A percentile compares a stretch with the other conserved stretches of the same genome.
Conservation (phyloP, 139 green algal species). For the Tetratostichococcus sp. region DNA sequence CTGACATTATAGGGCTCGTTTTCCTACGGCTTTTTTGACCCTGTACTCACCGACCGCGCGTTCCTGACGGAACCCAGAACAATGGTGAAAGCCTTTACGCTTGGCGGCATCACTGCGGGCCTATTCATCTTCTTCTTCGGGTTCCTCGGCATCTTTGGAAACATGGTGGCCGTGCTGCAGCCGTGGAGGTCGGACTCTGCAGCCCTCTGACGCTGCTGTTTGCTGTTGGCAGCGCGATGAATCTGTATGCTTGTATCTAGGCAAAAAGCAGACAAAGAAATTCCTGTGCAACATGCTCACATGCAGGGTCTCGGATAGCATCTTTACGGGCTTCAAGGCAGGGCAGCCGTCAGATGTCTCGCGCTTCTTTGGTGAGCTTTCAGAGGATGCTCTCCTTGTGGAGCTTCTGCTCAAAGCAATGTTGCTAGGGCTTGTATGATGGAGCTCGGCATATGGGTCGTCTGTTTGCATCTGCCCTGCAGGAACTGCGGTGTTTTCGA, state of each 20-base stretch:
- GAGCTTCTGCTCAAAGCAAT: too few species aligned
- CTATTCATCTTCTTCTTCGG: constrained; percentile 24
- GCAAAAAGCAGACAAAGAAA: too few species aligned
- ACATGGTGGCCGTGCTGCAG: constrained; percentile 7
- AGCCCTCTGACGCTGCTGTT: too few species aligned
- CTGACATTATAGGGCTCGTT: too few species aligned
- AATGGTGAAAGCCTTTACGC: constrained; percentile 20
- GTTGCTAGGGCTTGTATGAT: too few species aligned
- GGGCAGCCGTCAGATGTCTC: constrained; percentile 20
- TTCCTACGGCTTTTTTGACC: constrained; percentile 24
- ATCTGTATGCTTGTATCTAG: too few species aligned
- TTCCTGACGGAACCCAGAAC: constrained; percentile 18
- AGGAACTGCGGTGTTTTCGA: constrained; percentile 8
- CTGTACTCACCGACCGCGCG: constrained; percentile 20
- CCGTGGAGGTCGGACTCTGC: neutral
- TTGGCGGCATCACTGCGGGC: constrained; percentile 10
- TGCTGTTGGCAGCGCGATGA: too few species aligned
- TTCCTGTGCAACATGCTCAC: too few species aligned
- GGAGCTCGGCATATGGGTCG: too few species aligned
- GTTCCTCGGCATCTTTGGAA: constrained; percentile 26
- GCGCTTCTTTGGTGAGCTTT: constrained; percentile 13
- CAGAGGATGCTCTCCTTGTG: too few species aligned
- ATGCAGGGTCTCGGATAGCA: constrained; percentile 6
- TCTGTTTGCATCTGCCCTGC: neutral
- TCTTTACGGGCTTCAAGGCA: constrained; percentile 9